Base-by-base conservation (phyloP, 2,329 filamentous ascomycete genomes). In the Aspergillus ustus region DNA sequence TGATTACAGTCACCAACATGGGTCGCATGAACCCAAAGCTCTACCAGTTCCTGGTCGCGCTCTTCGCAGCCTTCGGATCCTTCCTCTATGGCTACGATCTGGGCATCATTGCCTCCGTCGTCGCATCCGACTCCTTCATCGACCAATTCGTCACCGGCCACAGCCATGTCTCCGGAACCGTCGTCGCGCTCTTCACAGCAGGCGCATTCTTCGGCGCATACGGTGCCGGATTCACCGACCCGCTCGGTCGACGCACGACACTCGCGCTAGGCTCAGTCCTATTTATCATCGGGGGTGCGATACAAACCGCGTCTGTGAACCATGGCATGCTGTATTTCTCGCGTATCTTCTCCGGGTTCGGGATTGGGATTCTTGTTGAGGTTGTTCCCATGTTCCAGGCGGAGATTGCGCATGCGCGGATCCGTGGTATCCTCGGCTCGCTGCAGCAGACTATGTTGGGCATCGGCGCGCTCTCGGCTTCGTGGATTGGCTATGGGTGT, bases 401-500 rank as follows among this genome's bases (percentile, higher is more conserved):
- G 2, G 59, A 61, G 53, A 61, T 61, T 19, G 59, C 59, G 7
- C 59, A 56, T 52, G 52, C 59, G 4, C 44, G 52, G 11, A 57
- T 57, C 15, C 37, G 59, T 6, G 59, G 59, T 20, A 48, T 55
- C 2, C 37, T 61, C 28, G 52, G 52, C 11, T 56, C 52, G 17
- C 34, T 61, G 19, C 59, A 61, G 49, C 54, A 57, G 45, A 57
- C 54, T 1, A 57, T 57, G 57, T 31, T 60, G 20, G 57, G 57
- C 2, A 54, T 60, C 20, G 57, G 57, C 2, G 20, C 50, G 9
- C 43, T 60, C 1, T 49, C 57, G 2, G 57, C 57, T 11, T 54
- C 50, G n/a, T 60, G 57, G 57, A 60, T 60, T n/a, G 57, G 57
- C n/a, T 60, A 60, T 9, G 57, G 57, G 5, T 60, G 57, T 50